Evolutionary conservation across 768 basidiomycete species (phyloP).

Genomic region (Sutorius australiensis): DNA sequence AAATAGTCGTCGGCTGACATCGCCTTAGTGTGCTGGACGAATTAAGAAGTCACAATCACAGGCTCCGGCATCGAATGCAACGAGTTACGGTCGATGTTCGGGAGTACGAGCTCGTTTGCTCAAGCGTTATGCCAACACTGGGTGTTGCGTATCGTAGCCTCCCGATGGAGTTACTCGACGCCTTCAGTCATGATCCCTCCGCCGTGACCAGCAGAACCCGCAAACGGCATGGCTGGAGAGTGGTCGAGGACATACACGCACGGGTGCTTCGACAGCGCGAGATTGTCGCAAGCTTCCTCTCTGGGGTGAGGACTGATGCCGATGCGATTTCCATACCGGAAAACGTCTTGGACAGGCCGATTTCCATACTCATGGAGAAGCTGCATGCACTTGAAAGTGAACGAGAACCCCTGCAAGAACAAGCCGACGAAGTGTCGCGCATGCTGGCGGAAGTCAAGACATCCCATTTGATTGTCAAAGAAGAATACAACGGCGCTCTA

Average conservation of each 20-base stretch:
- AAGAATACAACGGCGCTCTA: conserved; percentile 59
- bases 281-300: conserved; percentile 47
- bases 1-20: not conserved
- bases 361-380: conserved; percentile 45
- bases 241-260: conserved; percentile 70
- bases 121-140: conserved; percentile 45
- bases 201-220: conserved; percentile 68
- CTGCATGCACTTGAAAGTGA: conserved; percentile 49
- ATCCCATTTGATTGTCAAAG: conserved; percentile 54
- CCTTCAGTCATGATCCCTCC: conserved; percentile 73
- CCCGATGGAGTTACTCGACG: conserved; percentile 66
- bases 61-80: conserved; percentile 66
- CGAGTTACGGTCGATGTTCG: conserved; percentile 57
- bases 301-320: conserved; percentile 7
- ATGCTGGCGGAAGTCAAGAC: conserved; percentile 51
- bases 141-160: conserved; percentile 47
- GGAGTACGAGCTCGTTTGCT: conserved; percentile 63
- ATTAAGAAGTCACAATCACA: conserved; percentile 56
- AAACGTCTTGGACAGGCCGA: conserved; percentile 52
- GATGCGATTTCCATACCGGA: conserved; percentile 19
- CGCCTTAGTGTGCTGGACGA: conserved; percentile 55
- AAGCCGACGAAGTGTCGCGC: conserved; percentile 47
- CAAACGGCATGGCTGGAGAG: conserved; percentile 59
- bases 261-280: conserved; percentile 61
- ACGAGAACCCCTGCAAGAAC: conserved; percentile 40